Evolutionary conservation across 2,329 filamentous ascomycete genomes (phyloP), one percentile per base, ranked within the genome.

Genomic region (Lasiodiplodia gonubiensis): DNA sequence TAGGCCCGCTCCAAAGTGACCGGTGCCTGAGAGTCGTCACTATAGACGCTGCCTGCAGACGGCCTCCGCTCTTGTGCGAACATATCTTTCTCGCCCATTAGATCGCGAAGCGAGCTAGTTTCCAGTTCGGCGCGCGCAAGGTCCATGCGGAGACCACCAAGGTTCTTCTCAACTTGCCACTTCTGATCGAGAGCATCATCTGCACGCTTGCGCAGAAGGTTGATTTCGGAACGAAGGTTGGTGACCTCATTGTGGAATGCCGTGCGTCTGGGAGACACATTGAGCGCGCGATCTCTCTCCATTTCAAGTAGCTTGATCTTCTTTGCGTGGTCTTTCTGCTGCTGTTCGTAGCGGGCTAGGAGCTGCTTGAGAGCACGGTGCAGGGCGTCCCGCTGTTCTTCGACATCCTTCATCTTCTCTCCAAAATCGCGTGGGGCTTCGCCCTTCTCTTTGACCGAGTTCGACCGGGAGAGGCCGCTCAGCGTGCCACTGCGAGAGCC

Each of bases 141-240:
- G 75, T 98, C 94, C 91, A 97, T 97, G 82, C 97, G 97, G 67
- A 98, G 82, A 66, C 94, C 93, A 64, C 88, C 86, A 2, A 98
- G 83, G 21, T 93, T 93, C 80, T 96, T 96, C 80, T 97, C 94
- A 69, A 94, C 94, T 76, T 96, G 91, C 90, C 92, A 98, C 80
- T 98, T 98, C 74, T 97, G 92, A 75, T 97, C 93, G 16, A 98
- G 86, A 18, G 94, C 94, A 70, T 98, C 94, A 73, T 99, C 94
- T 35, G 94, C 94, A 65, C 95, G 89, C 69, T 90, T 90, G 52
- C 95, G 89, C 67, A 99, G 85, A 18, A 90, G 86, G 63, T 91
- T 92, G 70, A 99, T 91, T 77, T 99, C 95, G 27, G 90, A 89
- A 68, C 93, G 90, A 52, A 98, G 84, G 69, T 86, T 89, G 2